Base-by-base conservation (phyloP, 805 yeast genomes). In the Dipodascus albidus region DNA sequence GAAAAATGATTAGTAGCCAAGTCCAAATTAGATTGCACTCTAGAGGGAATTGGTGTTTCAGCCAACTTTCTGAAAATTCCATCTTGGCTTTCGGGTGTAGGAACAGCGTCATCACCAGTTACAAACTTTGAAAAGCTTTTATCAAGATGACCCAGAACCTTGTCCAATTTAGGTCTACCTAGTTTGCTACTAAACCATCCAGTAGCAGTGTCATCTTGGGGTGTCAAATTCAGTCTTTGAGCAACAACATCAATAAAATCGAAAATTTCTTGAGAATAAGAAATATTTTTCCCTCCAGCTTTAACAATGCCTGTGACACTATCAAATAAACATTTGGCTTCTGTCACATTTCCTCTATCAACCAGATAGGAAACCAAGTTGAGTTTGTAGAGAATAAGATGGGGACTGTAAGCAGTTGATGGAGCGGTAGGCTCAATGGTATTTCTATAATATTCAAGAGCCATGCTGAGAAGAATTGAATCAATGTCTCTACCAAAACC, bases 121-220 rank as follows among this genome's bases (percentile, higher is more conserved):
- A 91, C 89, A 66, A 83, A 81, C 64, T 81, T 82, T 64, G 79
- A 82, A 62, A 85, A 80, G 3, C 86, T 79, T 64, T 87, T 87
- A 65, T 87, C 96, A 48, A 87, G 67, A 47, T 85, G 90, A 9
- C 93, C 91, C 96, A 96, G 87, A 52, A 88, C 83, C 63, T 80
- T 84, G 60, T 89, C 95, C 52, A 87, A 72, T 59, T 64, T 63
- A 14, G 74, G 74, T 61, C 82, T 81, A 23, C 64, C 62, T 24
- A 70, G 58, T 52, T 66, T 66, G n/a, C 69, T 59, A 14, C 87
- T 83, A 58, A 89, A 77, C 97, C 96, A 90, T 2, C 89, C 76
- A 27, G 78, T 76, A 1, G 61, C 52, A 9, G 58, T 53, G 2
- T 57, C 48, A 3, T 57, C 51, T 6, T 57, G 61, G 3, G 60